Base-by-base conservation (phyloP, 2,329 filamentous ascomycete species). In the Aspergillus proliferans region DNA sequence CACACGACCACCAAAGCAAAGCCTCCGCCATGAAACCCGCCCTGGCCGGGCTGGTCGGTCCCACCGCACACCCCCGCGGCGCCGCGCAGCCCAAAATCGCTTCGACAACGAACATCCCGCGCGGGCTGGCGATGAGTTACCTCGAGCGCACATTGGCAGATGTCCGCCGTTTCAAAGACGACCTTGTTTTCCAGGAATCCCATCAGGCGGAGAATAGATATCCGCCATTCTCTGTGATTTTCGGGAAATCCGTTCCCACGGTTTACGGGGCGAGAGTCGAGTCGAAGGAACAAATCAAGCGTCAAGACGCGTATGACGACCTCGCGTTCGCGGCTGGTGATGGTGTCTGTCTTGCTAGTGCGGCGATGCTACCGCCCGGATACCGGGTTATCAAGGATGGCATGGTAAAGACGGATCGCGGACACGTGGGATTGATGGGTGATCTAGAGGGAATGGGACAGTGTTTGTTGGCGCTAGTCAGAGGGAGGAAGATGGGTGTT, bases 241-340 rank as follows among this genome's bases (percentile, higher is more conserved):
- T 95, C 69, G 87, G 88, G 48, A 95, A 95, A 66, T 83, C 83
- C 21, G 87, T 86, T 1, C 91, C 91, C 0, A 96, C 91, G 0
- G 87, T 95, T 1, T 89, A 84, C 63, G 89, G 86, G 0, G 88
- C 88, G 0, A 83, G 85, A 41, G 88, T 97, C 0, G 72, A 79
- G 12, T 82, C 82, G 2, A 76, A 79, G 3, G 89, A 92, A 47
- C 83, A 79, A 0, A 95, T 96, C 56, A 80, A 83, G 45, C 82
- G 83, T 52, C 74, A 82, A 0, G 88, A 94, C 66, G 85, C 83
- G 0, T 96, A 95, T 65, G 89, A 95, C 56, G 85, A 94, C 58
- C 76, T 97, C 2, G 81, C 88, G 0, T 96, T 96, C 70, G 86
- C 87, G 0, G 85, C 85, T 19, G 90, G 91, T 2, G 91, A 97